These are phyloP conservation scores for Xylaria venustula DNA, from an alignment of 495 filamentous ascomycete genomes.

Conservation along the genomic window DNA sequence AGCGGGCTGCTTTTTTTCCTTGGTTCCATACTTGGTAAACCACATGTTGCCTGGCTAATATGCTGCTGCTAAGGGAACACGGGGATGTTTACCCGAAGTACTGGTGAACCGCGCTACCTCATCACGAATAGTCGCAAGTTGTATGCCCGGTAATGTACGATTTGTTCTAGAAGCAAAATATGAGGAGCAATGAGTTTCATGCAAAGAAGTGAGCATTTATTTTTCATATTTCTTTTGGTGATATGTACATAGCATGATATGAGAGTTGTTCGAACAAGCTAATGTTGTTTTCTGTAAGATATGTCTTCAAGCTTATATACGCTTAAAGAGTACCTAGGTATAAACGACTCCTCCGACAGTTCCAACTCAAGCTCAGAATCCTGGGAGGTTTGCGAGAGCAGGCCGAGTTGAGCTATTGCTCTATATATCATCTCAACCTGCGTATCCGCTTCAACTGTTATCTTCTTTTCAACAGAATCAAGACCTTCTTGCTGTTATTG, in stretches of 20 bases:
- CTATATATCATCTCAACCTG: background rate
- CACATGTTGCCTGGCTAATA: constrained; percentile 1
- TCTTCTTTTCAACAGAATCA: too few relatives aligned
- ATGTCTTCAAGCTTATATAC: background rate
- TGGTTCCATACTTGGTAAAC: constrained; percentile 6
- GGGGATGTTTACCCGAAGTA: constrained; percentile 8
- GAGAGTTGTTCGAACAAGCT: too few relatives aligned
- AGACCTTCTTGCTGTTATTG: too few relatives aligned
- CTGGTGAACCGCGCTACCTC: constrained; percentile 5
- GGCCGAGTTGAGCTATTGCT: background rate
- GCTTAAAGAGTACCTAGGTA: background rate
- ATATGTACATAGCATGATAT: too few relatives aligned
- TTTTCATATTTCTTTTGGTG: background rate
- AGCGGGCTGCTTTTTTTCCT: constrained; percentile 13
- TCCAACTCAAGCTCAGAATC: background rate
- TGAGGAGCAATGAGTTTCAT: background rate
- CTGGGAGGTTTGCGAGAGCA: background rate
- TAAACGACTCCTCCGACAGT: background rate
- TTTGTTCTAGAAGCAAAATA: background rate
- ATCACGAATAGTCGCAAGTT: background rate
- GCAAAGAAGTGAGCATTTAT: background rate
- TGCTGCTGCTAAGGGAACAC: constrained; percentile 4
- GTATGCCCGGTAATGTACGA: background rate
- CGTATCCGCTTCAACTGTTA: background rate
- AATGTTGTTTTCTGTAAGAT: background rate